A percentile compares a stretch with the other conserved stretches of the same genome.
These are phyloP conservation scores for Vigna unguiculata DNA, from an alignment of 306 rosid species.

Conservation along the genomic window DNA sequence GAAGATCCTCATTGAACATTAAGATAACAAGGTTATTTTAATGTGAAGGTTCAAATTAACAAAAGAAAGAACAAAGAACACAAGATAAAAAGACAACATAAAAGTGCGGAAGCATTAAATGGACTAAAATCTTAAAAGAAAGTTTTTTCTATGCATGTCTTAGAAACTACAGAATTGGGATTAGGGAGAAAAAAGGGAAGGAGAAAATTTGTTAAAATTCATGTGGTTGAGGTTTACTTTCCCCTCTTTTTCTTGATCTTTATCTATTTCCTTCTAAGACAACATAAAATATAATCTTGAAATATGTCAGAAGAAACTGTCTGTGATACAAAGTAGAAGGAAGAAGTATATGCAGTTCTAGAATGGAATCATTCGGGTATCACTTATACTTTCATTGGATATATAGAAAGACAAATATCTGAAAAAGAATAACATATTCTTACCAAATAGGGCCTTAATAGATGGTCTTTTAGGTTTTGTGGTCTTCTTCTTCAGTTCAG, in stretches of 20 bases:
- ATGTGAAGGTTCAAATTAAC: too few relatives aligned
- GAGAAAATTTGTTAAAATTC: not conserved
- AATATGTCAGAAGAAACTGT: conserved; percentile 3
- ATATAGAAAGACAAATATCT: conserved; percentile 15
- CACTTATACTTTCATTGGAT: not conserved
- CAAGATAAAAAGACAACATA: too few relatives aligned
- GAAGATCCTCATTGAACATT: too few relatives aligned
- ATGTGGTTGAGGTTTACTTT: not conserved
- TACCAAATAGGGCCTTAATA: conserved; percentile 87
- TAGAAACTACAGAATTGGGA: not conserved
- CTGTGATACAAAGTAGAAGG: conserved; percentile 2
- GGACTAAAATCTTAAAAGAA: too few relatives aligned
- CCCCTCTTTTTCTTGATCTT: not conserved
- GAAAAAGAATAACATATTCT: conserved; percentile 36
- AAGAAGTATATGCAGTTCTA: not conserved
- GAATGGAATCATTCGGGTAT: conserved; percentile 9
- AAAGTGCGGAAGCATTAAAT: too few relatives aligned
- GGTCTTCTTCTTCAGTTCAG: conserved; percentile 85
- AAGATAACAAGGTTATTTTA: too few relatives aligned
- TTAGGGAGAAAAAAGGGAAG: not conserved
- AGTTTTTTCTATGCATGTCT: not conserved
- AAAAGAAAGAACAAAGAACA: too few relatives aligned
- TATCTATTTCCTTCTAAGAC: not conserved
- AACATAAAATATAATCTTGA: not conserved
- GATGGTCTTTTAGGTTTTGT: conserved; percentile 85